Base-by-base conservation (phyloP, 164 flowering plant species). In the Warburgia ugandensis region DNA sequence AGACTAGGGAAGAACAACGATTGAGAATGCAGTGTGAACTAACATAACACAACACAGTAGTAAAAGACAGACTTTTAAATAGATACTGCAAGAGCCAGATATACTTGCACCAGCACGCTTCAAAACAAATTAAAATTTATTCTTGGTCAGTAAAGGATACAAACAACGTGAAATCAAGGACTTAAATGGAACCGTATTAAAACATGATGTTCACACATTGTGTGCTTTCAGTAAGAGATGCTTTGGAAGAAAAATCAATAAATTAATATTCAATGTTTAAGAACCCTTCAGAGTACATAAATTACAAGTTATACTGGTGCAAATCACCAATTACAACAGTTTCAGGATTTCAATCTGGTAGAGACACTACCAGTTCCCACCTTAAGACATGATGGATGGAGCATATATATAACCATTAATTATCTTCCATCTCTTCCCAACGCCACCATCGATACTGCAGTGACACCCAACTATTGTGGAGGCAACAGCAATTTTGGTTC, bases 251-350 rank as follows among this genome's bases (percentile, higher is more conserved):
- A 73, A 65, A 78, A 84, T 79, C 73, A 82, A 80, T 69, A 67
- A 82, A 80, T 76, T 61, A 58, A 76, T 70, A 59, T 73, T 65
- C 48, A 62, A 68, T 68, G 65, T 86, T 68, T 68, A 71, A 72
- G 61, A 72, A 73, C 66, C 59, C 58, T 77, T 62, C 60, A 76
- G 72, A 76, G 73, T 80, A 78, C 83, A 81, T 40, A 69, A 69
- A 70, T 67, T 75, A 81, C 84, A 77, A 62, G 68, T 64, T 61
- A 60, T 55, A 60, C 40, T 55, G 70, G 68, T 58, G 64, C 55
- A 37, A 50, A 64, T 70, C 76, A 75, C 78, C 71, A 77, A 69
- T 51, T 69, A 71, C 68, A 68, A 75, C 73, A 67, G 74, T 69
- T 59, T 52, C 10, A 51, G 67, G 55, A 56, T 60, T 59, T 55